These are phyloP conservation scores for Exophiala sp. DNA, from an alignment of 2,329 filamentous ascomycete genomes.

Conservation along the genomic window DNA sequence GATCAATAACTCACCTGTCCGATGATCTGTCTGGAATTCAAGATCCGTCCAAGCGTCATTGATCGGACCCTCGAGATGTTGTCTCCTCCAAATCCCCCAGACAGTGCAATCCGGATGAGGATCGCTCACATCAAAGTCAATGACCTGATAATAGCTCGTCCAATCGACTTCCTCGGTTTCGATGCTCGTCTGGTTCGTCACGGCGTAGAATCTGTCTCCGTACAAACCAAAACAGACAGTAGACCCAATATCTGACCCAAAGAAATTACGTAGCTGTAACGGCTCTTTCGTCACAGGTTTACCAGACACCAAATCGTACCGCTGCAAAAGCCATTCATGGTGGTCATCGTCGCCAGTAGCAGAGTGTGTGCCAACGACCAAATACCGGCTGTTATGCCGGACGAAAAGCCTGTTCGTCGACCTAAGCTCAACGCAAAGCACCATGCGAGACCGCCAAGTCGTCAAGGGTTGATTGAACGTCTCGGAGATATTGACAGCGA, in stretches of 20 bases:
- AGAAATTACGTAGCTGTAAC: slow-evolving; percentile 56
- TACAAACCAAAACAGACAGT: slow-evolving; percentile 71
- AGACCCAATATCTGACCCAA: slow-evolving; percentile 62
- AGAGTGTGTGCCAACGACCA: slow-evolving; percentile 66
- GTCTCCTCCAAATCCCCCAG: slow-evolving; percentile 16
- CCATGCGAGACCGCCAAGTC: slow-evolving; percentile 32
- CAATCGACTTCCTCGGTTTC: slow-evolving; percentile 63
- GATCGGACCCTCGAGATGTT: slow-evolving; percentile 39
- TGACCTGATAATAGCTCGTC: slow-evolving; percentile 67
- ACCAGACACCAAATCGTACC: slow-evolving; percentile 46
- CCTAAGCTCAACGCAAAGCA: slow-evolving; percentile 42
- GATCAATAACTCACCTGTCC: slow-evolving; percentile 56
- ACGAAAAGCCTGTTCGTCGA: slow-evolving; percentile 61
- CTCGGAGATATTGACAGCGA: slow-evolving; percentile 47
- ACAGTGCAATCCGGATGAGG: slow-evolving; percentile 36
- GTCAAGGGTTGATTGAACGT: not conserved
- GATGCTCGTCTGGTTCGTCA: slow-evolving; percentile 63
- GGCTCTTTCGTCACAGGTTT: slow-evolving; percentile 43
- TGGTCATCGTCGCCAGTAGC: slow-evolving; percentile 52
- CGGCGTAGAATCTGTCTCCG: slow-evolving; percentile 62
- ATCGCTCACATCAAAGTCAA: slow-evolving; percentile 56
- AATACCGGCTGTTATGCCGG: slow-evolving; percentile 57
- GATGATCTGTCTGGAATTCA: slow-evolving; percentile 59
- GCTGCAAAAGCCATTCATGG: slow-evolving; percentile 61
- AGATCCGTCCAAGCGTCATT: slow-evolving; percentile 72